Conservation (phyloP, 129 eudicot genomes). For the Flaveria linearis region DNA sequence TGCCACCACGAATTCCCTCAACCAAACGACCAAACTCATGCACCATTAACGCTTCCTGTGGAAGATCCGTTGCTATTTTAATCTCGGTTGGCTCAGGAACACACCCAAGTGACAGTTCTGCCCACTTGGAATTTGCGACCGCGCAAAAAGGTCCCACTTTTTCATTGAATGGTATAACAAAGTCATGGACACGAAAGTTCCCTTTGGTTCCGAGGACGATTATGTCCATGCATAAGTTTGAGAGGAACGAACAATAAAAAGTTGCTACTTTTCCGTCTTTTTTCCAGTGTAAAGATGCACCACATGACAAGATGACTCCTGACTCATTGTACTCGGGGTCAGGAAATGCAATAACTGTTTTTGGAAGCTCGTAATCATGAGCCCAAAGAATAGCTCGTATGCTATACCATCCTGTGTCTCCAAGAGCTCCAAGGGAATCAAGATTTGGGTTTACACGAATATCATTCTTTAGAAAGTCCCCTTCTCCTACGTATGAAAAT, state of each 20-base stretch:
- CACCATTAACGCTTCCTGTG: slow-evolving; percentile 71
- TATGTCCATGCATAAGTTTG: slow-evolving; percentile 53
- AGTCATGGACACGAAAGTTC: slow-evolving; percentile 54
- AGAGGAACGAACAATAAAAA: slow-evolving; percentile 51
- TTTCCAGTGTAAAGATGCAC: slow-evolving; percentile 49
- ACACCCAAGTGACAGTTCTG: slow-evolving; percentile 44
- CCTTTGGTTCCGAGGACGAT: slow-evolving; percentile 58
- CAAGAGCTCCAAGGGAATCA: slow-evolving; percentile 49
- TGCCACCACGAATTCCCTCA: slow-evolving; percentile 31
- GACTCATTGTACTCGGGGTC: slow-evolving; percentile 44
- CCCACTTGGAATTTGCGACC: slow-evolving; percentile 35
- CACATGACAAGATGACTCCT: slow-evolving; percentile 61
- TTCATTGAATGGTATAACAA: slow-evolving; percentile 56
- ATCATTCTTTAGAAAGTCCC: slow-evolving; percentile 49
- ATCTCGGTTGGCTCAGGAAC: slow-evolving; percentile 45
- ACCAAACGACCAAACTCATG: slow-evolving; percentile 59
- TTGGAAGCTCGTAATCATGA: slow-evolving; percentile 54
- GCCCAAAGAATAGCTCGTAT: slow-evolving; percentile 63
- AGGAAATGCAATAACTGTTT: slow-evolving; percentile 45
- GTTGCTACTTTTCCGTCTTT: slow-evolving; percentile 52
- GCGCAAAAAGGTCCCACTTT: slow-evolving; percentile 43
- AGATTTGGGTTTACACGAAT: slow-evolving; percentile 56
- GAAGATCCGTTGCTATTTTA: slow-evolving; percentile 39
- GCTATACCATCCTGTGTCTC: slow-evolving; percentile 60
- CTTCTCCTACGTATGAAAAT: slow-evolving; percentile 34